These are phyloP conservation scores for Camellia lanceoleosa DNA, from an alignment of 148 eudicot species.

Conservation along the genomic window DNA sequence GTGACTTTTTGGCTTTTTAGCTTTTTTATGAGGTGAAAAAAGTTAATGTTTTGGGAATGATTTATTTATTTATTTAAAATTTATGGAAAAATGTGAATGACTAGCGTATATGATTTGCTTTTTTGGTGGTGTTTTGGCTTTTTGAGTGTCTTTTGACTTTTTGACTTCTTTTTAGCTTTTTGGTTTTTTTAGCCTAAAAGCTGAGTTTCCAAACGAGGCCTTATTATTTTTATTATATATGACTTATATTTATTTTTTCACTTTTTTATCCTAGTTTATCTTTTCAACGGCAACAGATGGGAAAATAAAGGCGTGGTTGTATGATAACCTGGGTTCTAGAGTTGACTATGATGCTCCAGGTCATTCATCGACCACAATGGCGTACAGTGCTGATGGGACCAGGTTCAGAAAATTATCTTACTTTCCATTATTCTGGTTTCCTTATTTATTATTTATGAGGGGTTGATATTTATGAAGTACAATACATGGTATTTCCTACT, in stretches of 20 bases:
- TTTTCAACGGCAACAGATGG: constrained; percentile 92
- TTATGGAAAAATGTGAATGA: too few species aligned
- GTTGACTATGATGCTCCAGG: constrained; percentile 97
- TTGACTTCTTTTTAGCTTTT: too few species aligned
- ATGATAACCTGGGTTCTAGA: constrained; percentile 80
- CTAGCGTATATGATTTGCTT: too few species aligned
- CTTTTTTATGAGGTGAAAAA: too few species aligned
- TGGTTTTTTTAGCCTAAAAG: too few species aligned
- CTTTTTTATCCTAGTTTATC: constrained; percentile 55
- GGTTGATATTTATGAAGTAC: neutral
- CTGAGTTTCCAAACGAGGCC: too few species aligned
- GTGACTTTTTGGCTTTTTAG: too few species aligned
- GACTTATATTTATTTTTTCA: neutral
- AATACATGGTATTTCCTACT: neutral
- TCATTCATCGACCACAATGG: constrained; percentile 78
- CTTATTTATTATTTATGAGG: neutral
- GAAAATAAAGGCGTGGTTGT: constrained; percentile 95
- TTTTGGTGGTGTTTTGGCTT: too few species aligned
- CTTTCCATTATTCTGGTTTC: neutral
- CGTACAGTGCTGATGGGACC: constrained; percentile 88
- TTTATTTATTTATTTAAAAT: too few species aligned
- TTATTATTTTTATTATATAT: neutral
- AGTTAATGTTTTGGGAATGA: too few species aligned
- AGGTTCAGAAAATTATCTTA: constrained; percentile 40
- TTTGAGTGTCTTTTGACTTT: too few species aligned